Conservation (phyloP, 441 rosid species). For the Pelargonium australe region DNA sequence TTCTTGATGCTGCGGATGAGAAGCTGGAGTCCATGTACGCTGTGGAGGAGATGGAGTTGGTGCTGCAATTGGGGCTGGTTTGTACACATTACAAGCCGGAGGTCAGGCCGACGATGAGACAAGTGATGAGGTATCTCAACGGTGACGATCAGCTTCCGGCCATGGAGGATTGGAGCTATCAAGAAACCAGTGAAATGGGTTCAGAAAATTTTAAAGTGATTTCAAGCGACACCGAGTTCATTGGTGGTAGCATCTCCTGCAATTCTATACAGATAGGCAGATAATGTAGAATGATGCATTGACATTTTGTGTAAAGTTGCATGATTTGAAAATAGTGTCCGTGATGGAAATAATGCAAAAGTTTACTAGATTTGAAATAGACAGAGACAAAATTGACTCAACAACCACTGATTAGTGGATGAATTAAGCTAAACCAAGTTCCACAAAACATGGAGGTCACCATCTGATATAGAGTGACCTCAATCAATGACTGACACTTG, state of each 20-base stretch:
- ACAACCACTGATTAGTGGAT: background rate
- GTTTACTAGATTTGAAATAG: no score
- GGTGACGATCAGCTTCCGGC: conserved; percentile 32
- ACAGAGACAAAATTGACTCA: background rate
- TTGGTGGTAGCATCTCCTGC: conserved; percentile 17
- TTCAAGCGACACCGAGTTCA: conserved; percentile 15
- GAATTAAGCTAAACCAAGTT: background rate
- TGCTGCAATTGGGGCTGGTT: conserved; percentile 28
- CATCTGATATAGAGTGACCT: no score
- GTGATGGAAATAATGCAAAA: no score
- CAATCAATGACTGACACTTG: no score
- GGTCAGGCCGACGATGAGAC: conserved; percentile 39
- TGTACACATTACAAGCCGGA: conserved; percentile 33
- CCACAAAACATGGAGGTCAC: background rate
- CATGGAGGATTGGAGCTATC: conserved; percentile 16
- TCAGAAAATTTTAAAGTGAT: conserved; percentile 12
- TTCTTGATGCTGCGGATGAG: conserved; percentile 31
- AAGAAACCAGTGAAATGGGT: background rate
- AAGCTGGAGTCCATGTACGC: conserved; percentile 27
- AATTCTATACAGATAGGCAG: no score
- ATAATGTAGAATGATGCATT: no score
- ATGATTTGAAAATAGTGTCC: no score
- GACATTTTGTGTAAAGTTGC: no score
- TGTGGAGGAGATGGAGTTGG: conserved; percentile 30
- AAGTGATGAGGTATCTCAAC: conserved; percentile 35